Percentiles rank a stretch among this genome's conserved stretches.
phyloP scores from a whole-genome alignment of 768 basidiomycete species.

The Pilatotrama ljubarskyi region DNA sequence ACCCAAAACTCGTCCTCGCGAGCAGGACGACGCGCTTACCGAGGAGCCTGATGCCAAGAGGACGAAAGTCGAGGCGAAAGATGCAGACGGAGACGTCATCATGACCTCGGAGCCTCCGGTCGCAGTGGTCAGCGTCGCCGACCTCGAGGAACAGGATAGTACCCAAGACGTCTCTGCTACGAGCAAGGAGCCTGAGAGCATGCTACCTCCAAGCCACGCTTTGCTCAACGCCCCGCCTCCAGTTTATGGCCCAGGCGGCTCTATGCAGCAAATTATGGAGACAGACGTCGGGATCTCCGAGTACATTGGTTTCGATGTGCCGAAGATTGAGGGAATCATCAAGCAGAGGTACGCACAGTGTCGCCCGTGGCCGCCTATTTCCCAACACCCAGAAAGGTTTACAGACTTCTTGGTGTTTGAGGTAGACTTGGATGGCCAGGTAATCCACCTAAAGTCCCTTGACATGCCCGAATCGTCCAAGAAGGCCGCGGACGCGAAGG shows the following conservation, averaged over 20 bases:
- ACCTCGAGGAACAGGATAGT: constrained; percentile 14
- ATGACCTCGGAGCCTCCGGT: constrained; percentile 14
- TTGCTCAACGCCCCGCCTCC: constrained; percentile 63
- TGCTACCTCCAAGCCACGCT: constrained; percentile 73
- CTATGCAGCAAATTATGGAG: constrained; percentile 64
- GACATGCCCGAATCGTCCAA: constrained; percentile 64
- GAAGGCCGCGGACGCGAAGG: constrained; percentile 30
- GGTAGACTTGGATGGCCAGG: constrained; percentile 77
- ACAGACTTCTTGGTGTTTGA: constrained; percentile 97
- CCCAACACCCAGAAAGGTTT: constrained; percentile 56
- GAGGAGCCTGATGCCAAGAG: constrained; percentile 39
- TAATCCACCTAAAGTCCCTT: constrained; percentile 79
- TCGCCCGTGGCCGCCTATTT: not conserved
- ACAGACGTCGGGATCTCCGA: constrained; percentile 89
- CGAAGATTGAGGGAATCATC: constrained; percentile 87
- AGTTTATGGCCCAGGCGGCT: constrained; percentile 46
- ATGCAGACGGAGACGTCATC: constrained; percentile 21
- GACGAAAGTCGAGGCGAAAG: constrained; percentile 33
- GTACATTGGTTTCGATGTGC: constrained; percentile 70
- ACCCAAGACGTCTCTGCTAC: not conserved
- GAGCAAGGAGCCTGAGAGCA: constrained; percentile 19
- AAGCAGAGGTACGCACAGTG: constrained; percentile 77
- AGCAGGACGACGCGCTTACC: constrained; percentile 22
- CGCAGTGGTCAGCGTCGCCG: constrained; percentile 12
- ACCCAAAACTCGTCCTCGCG: constrained; percentile 25